phyloP scores from a whole-genome alignment of 805 yeast genomes.

The Metschnikowia lochheadii region DNA sequence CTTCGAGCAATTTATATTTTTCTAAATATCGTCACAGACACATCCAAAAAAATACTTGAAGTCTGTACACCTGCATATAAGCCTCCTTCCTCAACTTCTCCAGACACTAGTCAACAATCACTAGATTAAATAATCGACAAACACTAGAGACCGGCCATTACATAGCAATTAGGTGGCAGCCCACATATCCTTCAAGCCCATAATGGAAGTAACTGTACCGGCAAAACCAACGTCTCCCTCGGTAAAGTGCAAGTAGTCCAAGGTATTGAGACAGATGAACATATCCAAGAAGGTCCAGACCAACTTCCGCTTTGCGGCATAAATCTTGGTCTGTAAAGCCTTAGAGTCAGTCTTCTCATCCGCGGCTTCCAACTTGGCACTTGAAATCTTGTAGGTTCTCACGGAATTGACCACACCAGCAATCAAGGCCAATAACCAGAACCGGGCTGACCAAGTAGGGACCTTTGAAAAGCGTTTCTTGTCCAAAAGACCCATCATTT shows the following conservation, averaged over 20 bases:
- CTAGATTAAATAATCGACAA: no score
- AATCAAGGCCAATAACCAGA: constrained; percentile 72
- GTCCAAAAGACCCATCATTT: constrained; percentile 53
- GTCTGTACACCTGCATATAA: no score
- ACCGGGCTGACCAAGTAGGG: constrained; percentile 58
- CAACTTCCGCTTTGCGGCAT: constrained; percentile 55
- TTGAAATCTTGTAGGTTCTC: constrained; percentile 48
- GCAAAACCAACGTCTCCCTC: constrained; percentile 83
- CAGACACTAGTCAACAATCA: no score
- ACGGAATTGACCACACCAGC: constrained; percentile 59
- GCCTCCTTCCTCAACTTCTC: no score
- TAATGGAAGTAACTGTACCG: constrained; percentile 74
- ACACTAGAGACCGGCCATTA: no score
- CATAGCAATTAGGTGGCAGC: constrained; percentile 27
- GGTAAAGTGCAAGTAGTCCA: constrained; percentile 54
- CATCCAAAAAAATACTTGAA: no score
- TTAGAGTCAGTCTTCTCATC: constrained; percentile 30
- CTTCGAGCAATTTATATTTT: no score
- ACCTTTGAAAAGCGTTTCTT: constrained; percentile 43
- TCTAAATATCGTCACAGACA: no score
- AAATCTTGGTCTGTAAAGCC: constrained; percentile 41
- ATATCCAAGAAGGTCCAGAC: constrained; percentile 75
- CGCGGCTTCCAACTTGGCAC: constrained; percentile 29
- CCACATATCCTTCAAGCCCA: constrained; percentile 79
- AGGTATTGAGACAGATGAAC: constrained; percentile 68